Evolutionary conservation across 2,329 filamentous ascomycete species (phyloP).

Genomic region (Pseudogymnoascus sp.): DNA sequence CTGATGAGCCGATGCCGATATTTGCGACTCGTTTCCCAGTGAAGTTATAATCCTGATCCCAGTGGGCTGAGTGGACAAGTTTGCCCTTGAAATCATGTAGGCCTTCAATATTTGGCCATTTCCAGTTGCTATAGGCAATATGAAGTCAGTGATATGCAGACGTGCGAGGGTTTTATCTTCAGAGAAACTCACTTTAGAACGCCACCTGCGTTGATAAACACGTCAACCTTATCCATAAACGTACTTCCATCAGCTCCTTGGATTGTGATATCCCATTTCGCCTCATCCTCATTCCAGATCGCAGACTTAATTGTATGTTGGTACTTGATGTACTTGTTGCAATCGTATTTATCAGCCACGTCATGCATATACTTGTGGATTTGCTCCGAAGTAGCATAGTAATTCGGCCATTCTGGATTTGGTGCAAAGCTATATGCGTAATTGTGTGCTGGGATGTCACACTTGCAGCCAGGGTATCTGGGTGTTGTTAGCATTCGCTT

Average conservation of each 20-base stretch:
- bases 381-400: constrained; percentile 52
- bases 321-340: constrained; percentile 50
- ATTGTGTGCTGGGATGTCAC: constrained; percentile 44
- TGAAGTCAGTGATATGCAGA: not conserved
- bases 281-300: constrained; percentile 43
- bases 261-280: constrained; percentile 43
- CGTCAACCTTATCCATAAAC: constrained; percentile 13
- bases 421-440: constrained; percentile 54
- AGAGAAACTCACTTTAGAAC: constrained; percentile 29
- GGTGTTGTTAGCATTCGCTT: not conserved
- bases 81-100: constrained; percentile 39
- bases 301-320: constrained; percentile 44
- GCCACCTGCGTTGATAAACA: constrained; percentile 19
- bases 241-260: constrained; percentile 33
- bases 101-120: constrained; percentile 40
- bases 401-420: constrained; percentile 48
- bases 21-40: constrained; percentile 26
- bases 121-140: constrained; percentile 30
- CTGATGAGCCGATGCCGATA: constrained; percentile 31
- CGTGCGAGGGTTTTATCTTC: not conserved
- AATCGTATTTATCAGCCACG: constrained; percentile 44
- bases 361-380: constrained; percentile 46
- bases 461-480: constrained; percentile 48
- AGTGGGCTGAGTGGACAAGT: constrained; percentile 37
- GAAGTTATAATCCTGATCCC: constrained; percentile 26